Conservation (phyloP, 2,329 filamentous ascomycete species). For the Pestalotiopsis sp. region DNA sequence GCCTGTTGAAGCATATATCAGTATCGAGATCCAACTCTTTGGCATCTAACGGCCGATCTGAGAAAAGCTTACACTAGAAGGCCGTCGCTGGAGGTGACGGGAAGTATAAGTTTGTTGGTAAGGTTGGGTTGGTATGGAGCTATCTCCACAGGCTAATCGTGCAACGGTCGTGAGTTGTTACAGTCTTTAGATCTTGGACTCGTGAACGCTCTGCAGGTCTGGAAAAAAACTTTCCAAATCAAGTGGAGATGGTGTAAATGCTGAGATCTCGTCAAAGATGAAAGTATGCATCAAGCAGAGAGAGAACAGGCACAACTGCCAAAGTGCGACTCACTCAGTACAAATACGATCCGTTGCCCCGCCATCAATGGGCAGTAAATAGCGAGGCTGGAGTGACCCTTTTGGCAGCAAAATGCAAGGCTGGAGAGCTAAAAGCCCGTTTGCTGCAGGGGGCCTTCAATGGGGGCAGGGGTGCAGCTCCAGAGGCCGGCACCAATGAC, state of each 20-base stretch:
- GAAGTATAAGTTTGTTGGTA: background rate
- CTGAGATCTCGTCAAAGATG: background rate
- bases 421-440: conserved; percentile 18
- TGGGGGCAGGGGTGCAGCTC: background rate
- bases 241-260: too few species aligned
- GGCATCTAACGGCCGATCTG: background rate
- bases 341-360: conserved; percentile 41
- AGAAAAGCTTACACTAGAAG: background rate
- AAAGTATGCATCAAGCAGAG: background rate
- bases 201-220: background rate
- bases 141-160: background rate
- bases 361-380: conserved; percentile 46
- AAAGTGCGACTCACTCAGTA: background rate
- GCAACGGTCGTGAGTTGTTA: background rate
- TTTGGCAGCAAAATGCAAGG: conserved; percentile 30
- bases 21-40: background rate
- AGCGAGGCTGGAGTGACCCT: conserved; percentile 34
- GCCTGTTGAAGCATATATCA: background rate
- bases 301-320: background rate
- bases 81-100: background rate
- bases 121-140: background rate
- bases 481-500: conserved; percentile 6
- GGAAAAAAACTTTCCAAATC: background rate
- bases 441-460: background rate
- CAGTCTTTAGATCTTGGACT: background rate